A percentile compares a stretch with the other conserved stretches of the same genome.
Conservation (phyloP, 495 filamentous ascomycete species). For the Aspergillus cristatus region DNA sequence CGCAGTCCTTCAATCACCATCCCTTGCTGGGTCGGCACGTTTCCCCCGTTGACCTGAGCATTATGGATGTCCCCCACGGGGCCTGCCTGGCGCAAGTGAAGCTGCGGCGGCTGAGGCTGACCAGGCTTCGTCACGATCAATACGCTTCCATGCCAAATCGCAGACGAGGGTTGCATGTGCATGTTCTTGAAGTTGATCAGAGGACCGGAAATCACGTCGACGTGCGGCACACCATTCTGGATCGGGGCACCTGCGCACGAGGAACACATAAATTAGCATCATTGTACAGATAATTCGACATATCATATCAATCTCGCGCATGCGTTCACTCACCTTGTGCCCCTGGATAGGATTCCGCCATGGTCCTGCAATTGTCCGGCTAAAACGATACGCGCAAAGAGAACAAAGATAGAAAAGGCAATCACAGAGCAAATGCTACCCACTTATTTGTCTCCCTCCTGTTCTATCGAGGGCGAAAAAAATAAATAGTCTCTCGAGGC, state of each 20-base stretch:
- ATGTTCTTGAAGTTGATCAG: slow-evolving; percentile 79
- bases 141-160: slow-evolving; percentile 73
- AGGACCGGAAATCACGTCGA: slow-evolving; percentile 69
- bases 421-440: background rate
- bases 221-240: slow-evolving; percentile 23
- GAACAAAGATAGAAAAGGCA: too few species aligned
- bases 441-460: too few species aligned
- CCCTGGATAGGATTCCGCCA: too few species aligned
- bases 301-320: too few species aligned
- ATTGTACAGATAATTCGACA: too few species aligned
- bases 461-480: too few species aligned
- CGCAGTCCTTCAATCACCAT: slow-evolving; percentile 44
- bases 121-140: slow-evolving; percentile 67
- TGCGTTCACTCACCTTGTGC: too few species aligned
- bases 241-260: background rate
- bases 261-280: too few species aligned
- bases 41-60: slow-evolving; percentile 3
- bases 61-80: slow-evolving; percentile 14
- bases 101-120: slow-evolving; percentile 40
- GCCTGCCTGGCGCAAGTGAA: slow-evolving; percentile 40
- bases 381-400: too few species aligned
- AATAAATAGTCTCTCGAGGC: too few species aligned
- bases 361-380: too few species aligned
- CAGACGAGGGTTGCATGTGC: slow-evolving; percentile 45
- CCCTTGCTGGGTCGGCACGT: slow-evolving; percentile 5